Conservation (phyloP, 345 rosid species). For the Citrus glauca region DNA sequence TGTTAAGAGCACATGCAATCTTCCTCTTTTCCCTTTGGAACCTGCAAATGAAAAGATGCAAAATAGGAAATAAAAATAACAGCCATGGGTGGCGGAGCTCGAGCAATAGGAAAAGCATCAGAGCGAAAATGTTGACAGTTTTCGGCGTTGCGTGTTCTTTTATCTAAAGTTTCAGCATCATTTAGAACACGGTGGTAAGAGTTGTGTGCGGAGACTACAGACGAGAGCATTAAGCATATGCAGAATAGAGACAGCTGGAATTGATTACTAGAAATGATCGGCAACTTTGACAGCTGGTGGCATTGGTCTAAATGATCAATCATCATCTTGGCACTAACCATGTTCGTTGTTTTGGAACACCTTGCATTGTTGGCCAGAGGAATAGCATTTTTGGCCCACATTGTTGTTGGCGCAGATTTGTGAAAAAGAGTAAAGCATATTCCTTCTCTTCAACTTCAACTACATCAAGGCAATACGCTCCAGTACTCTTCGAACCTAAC, state of each 20-base stretch:
- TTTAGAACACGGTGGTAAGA: neutral
- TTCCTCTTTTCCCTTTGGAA: neutral
- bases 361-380: neutral
- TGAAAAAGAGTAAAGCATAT: neutral
- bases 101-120: no score
- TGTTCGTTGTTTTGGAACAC: neutral
- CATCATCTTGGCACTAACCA: neutral
- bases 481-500: no score
- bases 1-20: neutral
- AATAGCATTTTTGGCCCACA: slow-evolving; percentile 1
- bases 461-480: neutral
- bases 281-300: neutral
- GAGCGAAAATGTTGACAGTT: no score
- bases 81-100: no score
- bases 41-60: neutral
- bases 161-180: no score
- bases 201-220: neutral
- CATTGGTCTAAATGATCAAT: neutral
- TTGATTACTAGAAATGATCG: neutral
- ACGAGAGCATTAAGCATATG: neutral
- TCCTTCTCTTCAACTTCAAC: neutral
- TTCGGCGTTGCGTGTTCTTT: no score
- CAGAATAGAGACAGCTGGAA: neutral
- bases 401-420: neutral
- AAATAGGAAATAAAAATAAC: neutral